phyloP scores from a whole-genome alignment of 345 rosid species.

The Orychophragmus violaceus region DNA sequence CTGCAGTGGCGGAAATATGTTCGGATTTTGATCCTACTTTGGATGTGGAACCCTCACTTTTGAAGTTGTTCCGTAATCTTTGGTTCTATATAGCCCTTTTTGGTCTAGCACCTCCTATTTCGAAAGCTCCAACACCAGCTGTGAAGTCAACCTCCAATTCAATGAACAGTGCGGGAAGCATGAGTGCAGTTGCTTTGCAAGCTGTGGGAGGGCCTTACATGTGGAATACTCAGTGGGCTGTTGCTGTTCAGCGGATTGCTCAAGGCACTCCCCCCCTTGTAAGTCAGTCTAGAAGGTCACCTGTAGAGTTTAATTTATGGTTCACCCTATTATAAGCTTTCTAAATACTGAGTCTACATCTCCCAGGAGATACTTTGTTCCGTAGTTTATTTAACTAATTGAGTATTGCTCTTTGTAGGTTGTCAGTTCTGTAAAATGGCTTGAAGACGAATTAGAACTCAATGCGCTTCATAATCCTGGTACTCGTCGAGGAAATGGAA shows the following conservation, averaged over 20 bases:
- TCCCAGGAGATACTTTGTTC: neutral
- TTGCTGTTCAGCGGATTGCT: slow-evolving; percentile 82
- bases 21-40: slow-evolving; percentile 74
- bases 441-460: slow-evolving; percentile 89
- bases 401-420: slow-evolving; percentile 43
- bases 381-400: neutral
- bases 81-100: slow-evolving; percentile 95
- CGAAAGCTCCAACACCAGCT: slow-evolving; percentile 38
- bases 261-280: slow-evolving; percentile 97
- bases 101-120: slow-evolving; percentile 86
- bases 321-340: neutral
- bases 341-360: neutral
- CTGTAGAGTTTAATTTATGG: neutral
- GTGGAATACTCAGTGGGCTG: slow-evolving; percentile 74
- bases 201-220: slow-evolving; percentile 88
- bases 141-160: slow-evolving; percentile 55
- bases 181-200: slow-evolving; percentile 54
- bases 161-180: slow-evolving; percentile 60
- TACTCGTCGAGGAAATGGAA: slow-evolving; percentile 66
- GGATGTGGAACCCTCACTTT: slow-evolving; percentile 69
- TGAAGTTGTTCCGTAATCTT: slow-evolving; percentile 83
- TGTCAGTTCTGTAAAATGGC: slow-evolving; percentile 94
- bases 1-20: slow-evolving; percentile 91
- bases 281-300: slow-evolving; percentile 35
- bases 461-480: slow-evolving; percentile 80